These are phyloP conservation scores for Lasiodiplodia hormozganensis DNA, from an alignment of 2,329 filamentous ascomycete species.

Conservation along the genomic window DNA sequence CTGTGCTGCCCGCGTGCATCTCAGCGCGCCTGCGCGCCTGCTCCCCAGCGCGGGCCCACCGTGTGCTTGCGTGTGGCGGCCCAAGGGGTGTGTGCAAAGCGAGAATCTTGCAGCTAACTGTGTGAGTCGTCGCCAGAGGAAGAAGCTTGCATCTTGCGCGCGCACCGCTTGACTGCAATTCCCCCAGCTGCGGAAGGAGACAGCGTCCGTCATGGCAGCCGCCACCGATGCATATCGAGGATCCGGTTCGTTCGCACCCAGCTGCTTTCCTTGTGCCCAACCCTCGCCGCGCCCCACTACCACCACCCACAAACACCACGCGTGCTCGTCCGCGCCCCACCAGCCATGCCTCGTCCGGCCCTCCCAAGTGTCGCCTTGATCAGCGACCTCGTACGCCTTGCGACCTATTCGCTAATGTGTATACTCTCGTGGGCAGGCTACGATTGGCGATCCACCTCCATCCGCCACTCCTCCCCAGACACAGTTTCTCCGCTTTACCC, in stretches of 20 bases:
- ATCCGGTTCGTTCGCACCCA: constrained; percentile 43
- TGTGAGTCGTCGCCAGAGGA: constrained; percentile 14
- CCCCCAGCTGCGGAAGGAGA: constrained; percentile 11
- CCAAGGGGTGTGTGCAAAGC: constrained; percentile 22
- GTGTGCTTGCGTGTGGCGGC: constrained; percentile 8
- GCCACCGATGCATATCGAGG: constrained; percentile 41
- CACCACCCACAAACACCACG: constrained; percentile 34
- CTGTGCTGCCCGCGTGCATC: constrained; percentile 24
- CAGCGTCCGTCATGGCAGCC: constrained; percentile 44
- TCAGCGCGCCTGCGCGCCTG: constrained; percentile 12
- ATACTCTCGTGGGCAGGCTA: constrained; percentile 42
- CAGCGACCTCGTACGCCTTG: constrained; percentile 32
- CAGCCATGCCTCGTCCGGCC: constrained; percentile 32
- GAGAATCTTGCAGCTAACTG: constrained; percentile 29
- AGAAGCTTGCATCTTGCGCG: constrained; percentile 24
- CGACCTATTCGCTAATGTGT: constrained; percentile 30
- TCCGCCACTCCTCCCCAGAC: constrained; percentile 60
- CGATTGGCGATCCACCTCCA: constrained; percentile 48
- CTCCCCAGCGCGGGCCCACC: constrained; percentile 5
- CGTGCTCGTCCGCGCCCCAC: constrained; percentile 21
- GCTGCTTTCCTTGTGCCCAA: constrained; percentile 28
- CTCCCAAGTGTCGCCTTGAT: constrained; percentile 43
- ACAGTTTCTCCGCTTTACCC: constrained; percentile 81
- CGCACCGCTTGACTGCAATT: constrained; percentile 17
- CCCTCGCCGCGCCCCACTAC: constrained; percentile 31